These are phyloP conservation scores for Fusarium sp. DNA, from an alignment of 2,329 filamentous ascomycete species.

Conservation along the genomic window DNA sequence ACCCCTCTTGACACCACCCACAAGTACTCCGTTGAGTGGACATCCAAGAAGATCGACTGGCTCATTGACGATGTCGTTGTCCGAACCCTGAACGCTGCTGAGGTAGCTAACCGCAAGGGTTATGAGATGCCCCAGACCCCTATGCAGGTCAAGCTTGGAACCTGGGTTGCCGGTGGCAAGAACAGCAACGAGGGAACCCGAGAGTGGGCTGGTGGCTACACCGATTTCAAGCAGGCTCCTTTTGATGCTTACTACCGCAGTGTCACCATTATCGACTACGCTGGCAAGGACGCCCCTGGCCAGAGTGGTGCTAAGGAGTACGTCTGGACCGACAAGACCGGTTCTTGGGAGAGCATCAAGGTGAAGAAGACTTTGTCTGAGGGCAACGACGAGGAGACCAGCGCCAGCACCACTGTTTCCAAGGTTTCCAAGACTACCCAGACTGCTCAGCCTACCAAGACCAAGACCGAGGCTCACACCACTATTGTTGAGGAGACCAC, in stretches of 20 bases:
- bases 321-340: constrained; percentile 62
- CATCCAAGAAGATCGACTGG: constrained; percentile 71
- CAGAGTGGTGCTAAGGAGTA: constrained; percentile 61
- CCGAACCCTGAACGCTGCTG: constrained; percentile 69
- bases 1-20: constrained; percentile 68
- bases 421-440: constrained; percentile 32
- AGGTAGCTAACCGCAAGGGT: constrained; percentile 64
- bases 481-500: constrained; percentile 28
- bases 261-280: constrained; percentile 66
- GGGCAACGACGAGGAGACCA: constrained; percentile 38
- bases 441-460: constrained; percentile 29
- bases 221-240: constrained; percentile 64
- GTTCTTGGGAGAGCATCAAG: constrained; percentile 64
- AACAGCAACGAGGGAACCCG: constrained; percentile 77
- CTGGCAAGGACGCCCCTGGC: constrained; percentile 58
- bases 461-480: constrained; percentile 26
- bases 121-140: constrained; percentile 77
- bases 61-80: constrained; percentile 70
- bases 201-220: constrained; percentile 73
- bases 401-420: constrained; percentile 32
- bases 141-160: constrained; percentile 76
- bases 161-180: constrained; percentile 71
- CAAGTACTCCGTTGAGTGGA: constrained; percentile 78
- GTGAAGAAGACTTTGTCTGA: constrained; percentile 55
- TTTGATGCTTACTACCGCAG: constrained; percentile 69